Base-by-base conservation (phyloP, 805 yeast species). In the Vanderwaltozyma yarrowii region DNA sequence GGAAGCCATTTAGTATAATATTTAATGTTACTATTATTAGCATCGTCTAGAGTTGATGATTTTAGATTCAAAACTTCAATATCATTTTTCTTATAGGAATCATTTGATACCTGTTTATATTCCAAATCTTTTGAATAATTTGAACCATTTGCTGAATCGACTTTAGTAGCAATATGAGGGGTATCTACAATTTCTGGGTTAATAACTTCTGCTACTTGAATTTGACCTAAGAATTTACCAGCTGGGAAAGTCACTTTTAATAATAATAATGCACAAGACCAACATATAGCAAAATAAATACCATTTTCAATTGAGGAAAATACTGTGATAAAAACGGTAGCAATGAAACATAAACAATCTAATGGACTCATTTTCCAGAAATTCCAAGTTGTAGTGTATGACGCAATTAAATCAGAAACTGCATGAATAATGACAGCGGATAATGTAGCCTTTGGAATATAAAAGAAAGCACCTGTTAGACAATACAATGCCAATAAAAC, bases 391-490 rank as follows among this genome's bases (percentile, higher is more conserved):
- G 79, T 73, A 48, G 69, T 70, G 58, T 75, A 83, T 37, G 78
- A 70, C 2, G 94, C 80, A 42, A 86, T 61, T 59, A 88, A 71
- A 61, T 87, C 96, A 37, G 84, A 73, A 15, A 88, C 96, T 21
- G 96, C 95, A 61, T 88, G 96, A 54, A 88, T 88, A 47, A 88
- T 88, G 46, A 88, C 76, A 2, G 96, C 96, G 45, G 79, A 69
- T 40, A 88, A 68, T 3, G 89, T 77, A 8, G 96, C 95, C 50
- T 83, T 84, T 36, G 96, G 95, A 61, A 88, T 88, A 65, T 73
- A 88, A 65, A 71, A 85, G 67, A 88, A 88, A 5, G 94, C 81
- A 41, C 69, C 69, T 5, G 96, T 87, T 51, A 88, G 71, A 42
- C 82, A 78, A 61, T 87, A 88, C 45, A 88, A 69, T 2, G 96